These are phyloP conservation scores for Lobosporangium transversale DNA, from an alignment of 192 early-diverging fungal genomes.

Conservation along the genomic window DNA sequence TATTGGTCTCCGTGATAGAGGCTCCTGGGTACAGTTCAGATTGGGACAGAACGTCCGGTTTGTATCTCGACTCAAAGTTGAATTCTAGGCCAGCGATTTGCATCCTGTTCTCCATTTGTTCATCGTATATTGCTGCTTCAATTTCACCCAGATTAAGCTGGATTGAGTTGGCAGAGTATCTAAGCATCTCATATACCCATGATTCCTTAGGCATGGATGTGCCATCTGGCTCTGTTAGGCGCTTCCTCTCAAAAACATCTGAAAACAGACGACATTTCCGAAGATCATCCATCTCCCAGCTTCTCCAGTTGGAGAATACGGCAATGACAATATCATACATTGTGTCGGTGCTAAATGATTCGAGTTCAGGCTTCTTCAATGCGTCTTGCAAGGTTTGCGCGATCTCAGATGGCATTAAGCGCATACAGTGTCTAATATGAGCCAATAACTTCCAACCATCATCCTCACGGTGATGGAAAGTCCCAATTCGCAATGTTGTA, in stretches of 20 bases:
- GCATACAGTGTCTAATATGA: slow-evolving; percentile 70
- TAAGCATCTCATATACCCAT: slow-evolving; percentile 29
- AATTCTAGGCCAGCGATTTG: slow-evolving; percentile 41
- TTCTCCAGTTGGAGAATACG: slow-evolving; percentile 66
- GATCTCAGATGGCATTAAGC: slow-evolving; percentile 49
- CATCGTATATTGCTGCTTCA: slow-evolving; percentile 61
- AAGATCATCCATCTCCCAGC: slow-evolving; percentile 71
- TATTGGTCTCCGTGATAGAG: slow-evolving; percentile 14
- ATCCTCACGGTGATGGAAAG: slow-evolving; percentile 70
- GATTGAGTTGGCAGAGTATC: slow-evolving; percentile 41
- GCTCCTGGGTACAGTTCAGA: slow-evolving; percentile 18
- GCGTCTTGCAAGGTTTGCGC: slow-evolving; percentile 52
- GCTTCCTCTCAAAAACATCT: slow-evolving; percentile 57
- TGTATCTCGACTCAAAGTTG: slow-evolving; percentile 56
- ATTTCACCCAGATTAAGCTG: slow-evolving; percentile 56
- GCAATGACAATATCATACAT: slow-evolving; percentile 59
- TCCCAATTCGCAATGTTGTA: slow-evolving; percentile 68
- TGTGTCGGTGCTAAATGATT: slow-evolving; percentile 45
- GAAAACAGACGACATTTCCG: slow-evolving; percentile 57
- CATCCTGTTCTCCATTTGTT: slow-evolving; percentile 61
- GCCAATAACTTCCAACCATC: slow-evolving; percentile 80
- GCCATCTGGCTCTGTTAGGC: background rate
- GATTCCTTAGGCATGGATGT: slow-evolving; percentile 29
- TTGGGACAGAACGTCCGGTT: slow-evolving; percentile 28
- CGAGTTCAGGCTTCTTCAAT: slow-evolving; percentile 55